Evolutionary conservation across 148 eudicot genomes (phyloP).

Genomic region (Pouteria glomerata): DNA sequence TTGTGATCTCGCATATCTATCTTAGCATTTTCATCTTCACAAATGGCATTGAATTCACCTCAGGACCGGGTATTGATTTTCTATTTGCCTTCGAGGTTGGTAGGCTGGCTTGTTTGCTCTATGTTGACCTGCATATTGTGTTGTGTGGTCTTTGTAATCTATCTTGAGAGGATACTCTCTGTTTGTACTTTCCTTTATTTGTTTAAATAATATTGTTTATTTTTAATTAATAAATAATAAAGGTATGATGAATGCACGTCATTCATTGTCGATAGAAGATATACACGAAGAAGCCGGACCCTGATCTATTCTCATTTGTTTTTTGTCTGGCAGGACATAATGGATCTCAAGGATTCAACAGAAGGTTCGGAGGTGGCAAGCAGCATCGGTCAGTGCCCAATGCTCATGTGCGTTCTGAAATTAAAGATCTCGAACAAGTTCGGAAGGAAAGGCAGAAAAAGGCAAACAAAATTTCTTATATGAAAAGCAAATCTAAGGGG

Average conservation of each 20-base stretch:
- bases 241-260: too few species aligned
- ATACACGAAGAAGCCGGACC: background rate
- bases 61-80: too few species aligned
- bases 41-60: background rate
- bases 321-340: slow-evolving; percentile 39
- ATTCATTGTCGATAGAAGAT: too few species aligned
- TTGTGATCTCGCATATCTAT: too few species aligned
- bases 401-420: slow-evolving; percentile 81
- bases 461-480: slow-evolving; percentile 42
- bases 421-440: slow-evolving; percentile 78
- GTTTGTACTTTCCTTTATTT: background rate
- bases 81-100: background rate
- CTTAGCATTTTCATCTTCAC: too few species aligned
- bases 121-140: background rate
- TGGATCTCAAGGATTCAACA: slow-evolving; percentile 30
- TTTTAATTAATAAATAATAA: background rate
- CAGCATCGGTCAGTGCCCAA: slow-evolving; percentile 51
- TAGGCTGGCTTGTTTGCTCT: background rate
- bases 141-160: background rate
- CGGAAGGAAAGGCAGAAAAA: slow-evolving; percentile 83
- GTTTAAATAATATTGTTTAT: background rate
- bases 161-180: background rate
- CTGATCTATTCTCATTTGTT: background rate
- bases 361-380: slow-evolving; percentile 57
- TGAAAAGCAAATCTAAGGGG: slow-evolving; percentile 63